Conservation (phyloP, 768 basidiomycete species). For the Clitopilus hobsonii region DNA sequence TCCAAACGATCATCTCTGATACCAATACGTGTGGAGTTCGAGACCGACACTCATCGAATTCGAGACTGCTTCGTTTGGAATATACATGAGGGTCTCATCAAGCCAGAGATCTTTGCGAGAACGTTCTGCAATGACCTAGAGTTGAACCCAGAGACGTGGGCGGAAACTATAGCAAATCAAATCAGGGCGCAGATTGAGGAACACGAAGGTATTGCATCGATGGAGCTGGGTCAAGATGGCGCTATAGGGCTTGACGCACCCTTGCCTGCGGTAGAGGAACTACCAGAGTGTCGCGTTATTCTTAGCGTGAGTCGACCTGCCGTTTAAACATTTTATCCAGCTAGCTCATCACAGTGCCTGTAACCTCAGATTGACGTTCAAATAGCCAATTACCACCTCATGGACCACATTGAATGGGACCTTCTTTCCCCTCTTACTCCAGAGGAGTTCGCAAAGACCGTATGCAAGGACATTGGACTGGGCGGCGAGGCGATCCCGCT, state of each 20-base stretch:
- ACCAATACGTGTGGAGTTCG: constrained; percentile 94
- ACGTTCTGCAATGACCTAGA: constrained; percentile 89
- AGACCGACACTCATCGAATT: constrained; percentile 86
- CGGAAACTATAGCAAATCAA: constrained; percentile 75
- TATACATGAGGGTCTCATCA: constrained; percentile 79
- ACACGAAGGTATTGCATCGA: constrained; percentile 72
- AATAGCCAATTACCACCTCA: constrained; percentile 83
- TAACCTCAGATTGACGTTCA: constrained; percentile 89
- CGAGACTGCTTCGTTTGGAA: constrained; percentile 98
- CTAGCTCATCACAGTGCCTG: background rate
- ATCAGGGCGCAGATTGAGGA: constrained; percentile 93
- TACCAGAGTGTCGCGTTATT: constrained; percentile 78
- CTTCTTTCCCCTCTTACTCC: constrained; percentile 90
- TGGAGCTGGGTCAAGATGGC: constrained; percentile 67
- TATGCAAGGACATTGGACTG: constrained; percentile 84
- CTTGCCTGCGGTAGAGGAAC: constrained; percentile 44
- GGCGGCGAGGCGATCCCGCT: constrained; percentile 85
- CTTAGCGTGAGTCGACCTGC: constrained; percentile 54
- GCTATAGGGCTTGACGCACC: constrained; percentile 41
- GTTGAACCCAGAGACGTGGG: constrained; percentile 62
- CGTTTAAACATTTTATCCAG: background rate
- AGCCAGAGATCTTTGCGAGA: constrained; percentile 79
- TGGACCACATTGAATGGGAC: constrained; percentile 99
- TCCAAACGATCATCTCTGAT: constrained; percentile 52
- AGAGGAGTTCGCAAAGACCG: constrained; percentile 72